phyloP scores from a whole-genome alignment of 371 early-diverging fungal species.

The Mortierella sp. region DNA sequence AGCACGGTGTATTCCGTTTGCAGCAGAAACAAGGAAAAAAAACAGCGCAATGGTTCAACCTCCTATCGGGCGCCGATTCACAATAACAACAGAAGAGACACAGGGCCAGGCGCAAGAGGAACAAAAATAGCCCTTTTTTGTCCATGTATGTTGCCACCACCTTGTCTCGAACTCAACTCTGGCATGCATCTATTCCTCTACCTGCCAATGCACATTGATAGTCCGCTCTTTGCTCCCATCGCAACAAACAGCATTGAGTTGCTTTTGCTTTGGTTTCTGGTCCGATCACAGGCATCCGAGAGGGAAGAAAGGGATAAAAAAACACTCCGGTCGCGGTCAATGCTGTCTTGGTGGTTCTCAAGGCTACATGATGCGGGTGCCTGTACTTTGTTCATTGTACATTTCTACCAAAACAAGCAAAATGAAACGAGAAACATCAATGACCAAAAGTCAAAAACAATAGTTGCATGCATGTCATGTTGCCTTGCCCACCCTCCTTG shows the following conservation, averaged over 20 bases:
- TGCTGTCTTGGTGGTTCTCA: neutral
- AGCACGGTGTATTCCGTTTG: neutral
- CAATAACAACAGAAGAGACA: neutral
- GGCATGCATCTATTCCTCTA: too few species aligned
- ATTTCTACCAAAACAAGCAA: neutral
- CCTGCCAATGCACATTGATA: neutral
- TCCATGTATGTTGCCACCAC: neutral
- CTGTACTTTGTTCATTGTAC: neutral
- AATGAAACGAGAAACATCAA: neutral
- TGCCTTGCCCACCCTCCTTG: neutral
- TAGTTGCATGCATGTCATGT: neutral
- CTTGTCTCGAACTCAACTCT: too few species aligned
- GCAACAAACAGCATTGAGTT: neutral
- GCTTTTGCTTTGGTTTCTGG: neutral
- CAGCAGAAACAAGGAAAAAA: neutral
- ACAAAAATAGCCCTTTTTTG: slow-evolving; percentile 7
- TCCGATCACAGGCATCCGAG: slow-evolving; percentile 12
- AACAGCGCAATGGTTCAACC: neutral
- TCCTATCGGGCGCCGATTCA: neutral
- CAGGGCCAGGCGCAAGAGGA: neutral
- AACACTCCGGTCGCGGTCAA: slow-evolving; percentile 5
- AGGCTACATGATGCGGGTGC: neutral
- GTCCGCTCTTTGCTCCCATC: neutral
- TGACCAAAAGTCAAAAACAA: neutral
- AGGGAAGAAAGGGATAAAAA: neutral